These are phyloP conservation scores for Pueraria montana DNA, from an alignment of 306 rosid genomes.

Conservation along the genomic window DNA sequence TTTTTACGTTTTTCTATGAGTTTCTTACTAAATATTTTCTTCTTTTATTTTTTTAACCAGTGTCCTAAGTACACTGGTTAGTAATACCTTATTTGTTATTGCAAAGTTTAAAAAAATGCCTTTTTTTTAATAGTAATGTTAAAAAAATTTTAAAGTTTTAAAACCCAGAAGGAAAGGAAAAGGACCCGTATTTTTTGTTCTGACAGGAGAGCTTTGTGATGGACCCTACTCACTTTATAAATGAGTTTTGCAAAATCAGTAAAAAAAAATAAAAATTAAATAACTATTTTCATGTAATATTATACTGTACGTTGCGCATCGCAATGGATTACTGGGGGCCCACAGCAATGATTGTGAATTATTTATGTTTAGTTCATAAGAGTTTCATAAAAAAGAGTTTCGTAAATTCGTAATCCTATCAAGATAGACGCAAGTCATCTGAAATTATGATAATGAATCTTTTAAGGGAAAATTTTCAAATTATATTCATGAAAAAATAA, in stretches of 20 bases:
- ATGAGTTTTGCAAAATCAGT: background rate
- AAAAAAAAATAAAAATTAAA: background rate
- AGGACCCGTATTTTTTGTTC: slow-evolving; percentile 39
- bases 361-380: background rate
- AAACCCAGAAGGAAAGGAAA: background rate
- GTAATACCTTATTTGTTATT: too few species aligned
- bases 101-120: background rate
- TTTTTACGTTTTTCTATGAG: too few species aligned
- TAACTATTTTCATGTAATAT: background rate
- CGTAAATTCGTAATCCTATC: background rate
- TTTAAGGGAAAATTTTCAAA: background rate
- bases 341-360: slow-evolving; percentile 51
- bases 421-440: background rate
- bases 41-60: too few species aligned
- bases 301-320: background rate
- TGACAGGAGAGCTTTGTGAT: slow-evolving; percentile 46
- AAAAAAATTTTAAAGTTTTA: background rate
- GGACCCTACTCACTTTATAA: slow-evolving; percentile 43
- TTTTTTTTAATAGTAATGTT: background rate
- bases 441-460: background rate
- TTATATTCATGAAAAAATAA: background rate
- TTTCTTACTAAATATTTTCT: too few species aligned
- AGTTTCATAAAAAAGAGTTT: background rate
- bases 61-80: too few species aligned
- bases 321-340: slow-evolving; percentile 47